A percentile compares a stretch with the other conserved stretches of the same genome.
Conservation (phyloP, 176 grass and related monocot species). For the Hordeum marinum region DNA sequence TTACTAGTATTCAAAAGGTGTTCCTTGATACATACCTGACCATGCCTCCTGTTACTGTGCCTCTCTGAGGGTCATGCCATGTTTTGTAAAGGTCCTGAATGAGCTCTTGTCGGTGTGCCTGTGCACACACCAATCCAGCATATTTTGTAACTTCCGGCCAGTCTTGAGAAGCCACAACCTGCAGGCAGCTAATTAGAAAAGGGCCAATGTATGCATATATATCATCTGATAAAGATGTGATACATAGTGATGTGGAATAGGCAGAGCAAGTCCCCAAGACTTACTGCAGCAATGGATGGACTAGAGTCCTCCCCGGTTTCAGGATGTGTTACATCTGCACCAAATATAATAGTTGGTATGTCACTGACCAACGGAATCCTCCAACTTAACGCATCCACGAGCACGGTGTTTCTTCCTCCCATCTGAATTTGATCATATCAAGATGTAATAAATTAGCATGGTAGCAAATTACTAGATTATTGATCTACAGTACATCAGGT, state of each 20-base stretch:
- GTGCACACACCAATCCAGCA: constrained; percentile 55
- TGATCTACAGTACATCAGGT: neutral
- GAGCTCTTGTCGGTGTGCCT: constrained; percentile 70
- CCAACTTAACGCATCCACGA: constrained; percentile 96
- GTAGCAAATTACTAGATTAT: neutral
- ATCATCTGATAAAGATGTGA: too few species aligned
- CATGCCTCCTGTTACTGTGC: constrained; percentile 62
- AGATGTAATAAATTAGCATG: constrained; percentile 7
- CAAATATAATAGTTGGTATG: constrained; percentile 99
- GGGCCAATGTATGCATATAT: neutral
- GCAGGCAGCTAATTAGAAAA: constrained; percentile 14
- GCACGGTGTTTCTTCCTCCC: constrained; percentile 98
- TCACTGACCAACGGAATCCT: constrained; percentile 98
- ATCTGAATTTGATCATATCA: constrained; percentile 48
- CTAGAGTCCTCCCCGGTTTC: constrained; percentile 98
- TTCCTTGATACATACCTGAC: constrained; percentile 38
- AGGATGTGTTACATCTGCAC: constrained; percentile 98
- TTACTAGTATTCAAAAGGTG: neutral
- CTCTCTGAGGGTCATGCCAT: constrained; percentile 94
- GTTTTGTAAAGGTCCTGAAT: constrained; percentile 97
- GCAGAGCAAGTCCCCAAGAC: neutral
- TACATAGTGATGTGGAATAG: neutral
- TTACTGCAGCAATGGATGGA: constrained; percentile 97
- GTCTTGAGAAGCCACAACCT: constrained; percentile 79
- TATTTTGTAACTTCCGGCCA: constrained; percentile 78